A percentile compares a stretch with the other conserved stretches of the same genome.
Evolutionary conservation across 1,139 yeast species (phyloP).

Genomic region (Spencermartinsiella ligniputridi): DNA sequence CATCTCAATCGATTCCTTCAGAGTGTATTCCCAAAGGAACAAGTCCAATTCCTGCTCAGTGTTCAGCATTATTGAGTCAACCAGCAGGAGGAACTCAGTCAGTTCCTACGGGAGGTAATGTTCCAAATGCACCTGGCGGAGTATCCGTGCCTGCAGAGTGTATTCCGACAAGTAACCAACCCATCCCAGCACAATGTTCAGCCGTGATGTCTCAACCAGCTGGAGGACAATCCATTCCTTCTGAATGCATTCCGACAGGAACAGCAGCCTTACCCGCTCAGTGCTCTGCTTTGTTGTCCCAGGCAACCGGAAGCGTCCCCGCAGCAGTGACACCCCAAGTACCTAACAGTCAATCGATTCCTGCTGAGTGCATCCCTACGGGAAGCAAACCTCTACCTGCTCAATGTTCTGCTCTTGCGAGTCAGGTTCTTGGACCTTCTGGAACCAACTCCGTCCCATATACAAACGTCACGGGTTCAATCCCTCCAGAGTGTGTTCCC

Average conservation of each 20-base stretch:
- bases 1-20: background rate
- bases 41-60: background rate
- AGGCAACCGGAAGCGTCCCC: no score
- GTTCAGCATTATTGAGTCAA: background rate
- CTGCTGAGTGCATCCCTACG: background rate
- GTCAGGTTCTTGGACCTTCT: background rate
- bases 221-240: background rate
- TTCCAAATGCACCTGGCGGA: no score
- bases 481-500: background rate
- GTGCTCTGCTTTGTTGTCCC: background rate
- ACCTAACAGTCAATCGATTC: no score
- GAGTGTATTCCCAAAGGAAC: background rate
- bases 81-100: no score
- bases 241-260: background rate
- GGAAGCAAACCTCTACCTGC: background rate
- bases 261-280: background rate
- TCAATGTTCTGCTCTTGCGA: background rate
- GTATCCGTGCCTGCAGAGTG: background rate
- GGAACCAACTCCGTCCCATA: no score
- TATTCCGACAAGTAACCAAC: background rate
- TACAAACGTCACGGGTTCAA: background rate
- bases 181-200: background rate
- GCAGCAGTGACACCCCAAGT: background rate
- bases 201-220: background rate
- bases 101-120: no score